Evolutionary conservation across 2,329 filamentous ascomycete genomes (phyloP), one percentile per base, ranked within the genome.

Genomic region (Grosmannia clavigera): DNA sequence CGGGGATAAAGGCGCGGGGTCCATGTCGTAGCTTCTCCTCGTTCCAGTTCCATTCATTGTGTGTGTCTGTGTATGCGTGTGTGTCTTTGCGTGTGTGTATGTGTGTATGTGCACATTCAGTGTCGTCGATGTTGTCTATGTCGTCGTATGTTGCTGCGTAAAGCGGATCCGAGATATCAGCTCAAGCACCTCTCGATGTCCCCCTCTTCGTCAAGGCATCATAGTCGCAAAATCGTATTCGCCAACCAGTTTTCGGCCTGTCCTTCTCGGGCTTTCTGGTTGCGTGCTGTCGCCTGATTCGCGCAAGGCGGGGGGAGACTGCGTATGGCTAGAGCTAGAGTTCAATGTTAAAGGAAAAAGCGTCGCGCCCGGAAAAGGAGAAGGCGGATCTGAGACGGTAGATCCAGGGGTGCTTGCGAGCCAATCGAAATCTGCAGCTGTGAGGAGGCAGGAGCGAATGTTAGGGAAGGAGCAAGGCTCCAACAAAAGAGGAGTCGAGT

Each of bases 31-130:
- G 51, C 68, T 69, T 62, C 67, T 65, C 64, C 68, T 67, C 63
- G 70, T 68, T 60, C 68, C 68, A 61, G 69, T 67, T 65, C 70
- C 71, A 65, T 75, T 76, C 75, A 78, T 76, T 63, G 52, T 64
- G 38, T 40, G 38, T 40, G 1, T 40, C 2, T 40, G 38, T 38
- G 35, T 40, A 40, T 40, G 38, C 6, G 2, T 40, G 38, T 6
- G 38, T 16, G 38, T 16, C 12, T 40, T 4, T 40, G 38, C 14
- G 38, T 16, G 38, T 16, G 38, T 6, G 35, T 5, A 10, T 38
- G 35, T 38, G 35, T 38, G 35, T 38, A 10, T 38, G 35, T 40
- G 38, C 9, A 38, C 35, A 10, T 38, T 38, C 10, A 38, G 10
- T 11, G 35, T 38, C 5, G 35, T 38, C 35, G 14, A 16, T 38